Base-by-base conservation (phyloP, 805 yeast genomes). In the Jamesozyma rosinii region DNA sequence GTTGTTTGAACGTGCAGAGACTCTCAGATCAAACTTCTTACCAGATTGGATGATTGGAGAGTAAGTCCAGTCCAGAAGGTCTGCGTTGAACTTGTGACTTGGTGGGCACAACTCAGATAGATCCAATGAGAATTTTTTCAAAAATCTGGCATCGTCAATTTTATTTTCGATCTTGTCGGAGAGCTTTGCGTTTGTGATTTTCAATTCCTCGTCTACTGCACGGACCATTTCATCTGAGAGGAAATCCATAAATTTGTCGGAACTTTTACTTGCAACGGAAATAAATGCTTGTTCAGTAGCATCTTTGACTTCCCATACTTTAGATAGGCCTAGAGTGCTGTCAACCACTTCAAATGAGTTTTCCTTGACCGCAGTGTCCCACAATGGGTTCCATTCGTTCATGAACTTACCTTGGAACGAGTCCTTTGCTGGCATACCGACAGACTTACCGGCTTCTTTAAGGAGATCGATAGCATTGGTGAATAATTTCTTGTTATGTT, bases 41-140 rank as follows among this genome's bases (percentile, higher is more conserved):
- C 95, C 95, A 52, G 94, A 82, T 66, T 87, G 95, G 42, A 88
- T 74, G 41, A 88, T 84, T 24, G 97, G 97, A 43, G 88, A 78
- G 63, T 85, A 87, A 51, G 95, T 84, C 96, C 97, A 90, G 61
- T 90, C 97, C 18, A 90, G 66, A 49, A 78, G 75, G 48, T 76
- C 78, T 4, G 81, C 69, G 55, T 87, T 95, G 48, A 88, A 82
- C 43, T 83, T 90, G 29, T 74, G 68, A 37, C 83, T 81, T 6
- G 51, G 20, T 8, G 64, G 64, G 32, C 60, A 52, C 31, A 58
- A 42, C 6, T 44, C 36, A n/a, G 57, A 49, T 18, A 75, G 51
- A 44, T 72, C 70, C 50, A 75, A 74, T 54, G 79, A 76, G 54
- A 76, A 59, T 34, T 64, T 61, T 44, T 72, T 72, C 61, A 81